These are phyloP conservation scores for Meyerozyma sp. DNA, from an alignment of 1,139 yeast genomes.

Conservation along the genomic window DNA sequence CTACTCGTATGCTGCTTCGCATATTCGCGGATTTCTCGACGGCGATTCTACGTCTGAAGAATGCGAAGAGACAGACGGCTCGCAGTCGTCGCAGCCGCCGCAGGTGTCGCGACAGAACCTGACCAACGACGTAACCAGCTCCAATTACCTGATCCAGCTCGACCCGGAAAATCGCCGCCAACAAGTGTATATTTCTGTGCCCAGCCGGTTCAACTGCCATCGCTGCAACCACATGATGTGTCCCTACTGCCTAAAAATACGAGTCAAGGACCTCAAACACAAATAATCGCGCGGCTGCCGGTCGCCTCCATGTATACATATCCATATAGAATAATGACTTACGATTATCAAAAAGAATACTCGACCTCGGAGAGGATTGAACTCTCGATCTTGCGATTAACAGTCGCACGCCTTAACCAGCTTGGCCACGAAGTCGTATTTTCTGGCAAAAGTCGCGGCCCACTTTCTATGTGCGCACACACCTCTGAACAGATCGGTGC, in stretches of 20 bases:
- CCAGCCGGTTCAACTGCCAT: conserved; percentile 38
- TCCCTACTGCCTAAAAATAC: conserved; percentile 44
- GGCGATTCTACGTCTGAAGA: not conserved
- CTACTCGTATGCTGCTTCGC: conserved; percentile 5
- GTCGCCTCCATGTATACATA: not conserved
- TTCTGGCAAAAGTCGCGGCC: not conserved
- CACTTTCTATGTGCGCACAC: not conserved
- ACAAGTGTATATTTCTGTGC: conserved; percentile 9
- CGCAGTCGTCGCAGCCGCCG: not conserved
- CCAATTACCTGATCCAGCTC: conserved; percentile 1
- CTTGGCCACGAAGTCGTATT: conserved; percentile 12
- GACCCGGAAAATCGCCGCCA: not conserved
- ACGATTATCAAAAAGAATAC: not conserved
- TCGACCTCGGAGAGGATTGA: conserved; percentile 5
- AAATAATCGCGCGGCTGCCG: not conserved
- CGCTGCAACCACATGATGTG: conserved; percentile 52
- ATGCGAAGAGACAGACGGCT: not conserved
- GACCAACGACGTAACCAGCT: not conserved
- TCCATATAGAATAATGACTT: not conserved
- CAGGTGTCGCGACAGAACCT: not conserved
- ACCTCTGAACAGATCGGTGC: not conserved
- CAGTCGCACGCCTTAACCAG: conserved; percentile 7
- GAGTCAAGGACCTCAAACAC: conserved; percentile 25
- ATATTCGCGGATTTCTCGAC: conserved; percentile 1
- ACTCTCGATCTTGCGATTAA: conserved; percentile 5